Conservation (phyloP, 140 eudicot genomes). For the Oenanthe javanica region DNA sequence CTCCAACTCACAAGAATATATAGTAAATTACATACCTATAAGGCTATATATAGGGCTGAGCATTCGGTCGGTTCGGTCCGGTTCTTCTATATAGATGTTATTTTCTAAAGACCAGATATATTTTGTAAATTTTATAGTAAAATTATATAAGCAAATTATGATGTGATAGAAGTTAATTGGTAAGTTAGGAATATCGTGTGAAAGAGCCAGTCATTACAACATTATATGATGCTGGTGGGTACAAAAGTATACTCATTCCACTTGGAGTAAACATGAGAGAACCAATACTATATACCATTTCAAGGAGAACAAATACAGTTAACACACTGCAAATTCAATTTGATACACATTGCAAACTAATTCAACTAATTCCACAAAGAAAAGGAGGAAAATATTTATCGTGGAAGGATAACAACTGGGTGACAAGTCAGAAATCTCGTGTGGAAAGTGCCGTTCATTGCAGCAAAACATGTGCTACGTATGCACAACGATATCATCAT, state of each 20-base stretch:
- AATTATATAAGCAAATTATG: no score
- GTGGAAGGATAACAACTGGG: background rate
- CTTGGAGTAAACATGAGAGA: background rate
- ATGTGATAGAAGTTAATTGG: no score
- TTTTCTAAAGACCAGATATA: background rate
- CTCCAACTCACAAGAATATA: background rate
- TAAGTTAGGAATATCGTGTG: no score
- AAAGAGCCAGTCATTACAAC: no score
- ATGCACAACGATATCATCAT: constrained; percentile 9
- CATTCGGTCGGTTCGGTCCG: no score
- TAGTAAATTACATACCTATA: background rate
- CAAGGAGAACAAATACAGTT: background rate
- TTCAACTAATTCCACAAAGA: background rate
- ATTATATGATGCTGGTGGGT: background rate
- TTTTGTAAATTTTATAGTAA: background rate
- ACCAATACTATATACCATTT: background rate
- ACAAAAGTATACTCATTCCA: background rate
- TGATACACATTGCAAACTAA: background rate
- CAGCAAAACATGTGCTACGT: background rate
- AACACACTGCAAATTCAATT: background rate
- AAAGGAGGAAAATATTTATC: background rate
- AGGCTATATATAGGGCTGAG: no score
- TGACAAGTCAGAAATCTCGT: constrained; percentile 5
- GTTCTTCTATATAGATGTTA: background rate
- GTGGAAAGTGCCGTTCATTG: background rate